Percentiles rank a stretch among this genome's conserved stretches.
Conservation (phyloP, 78 protist genomes). For the Protostelium mycophagum region DNA sequence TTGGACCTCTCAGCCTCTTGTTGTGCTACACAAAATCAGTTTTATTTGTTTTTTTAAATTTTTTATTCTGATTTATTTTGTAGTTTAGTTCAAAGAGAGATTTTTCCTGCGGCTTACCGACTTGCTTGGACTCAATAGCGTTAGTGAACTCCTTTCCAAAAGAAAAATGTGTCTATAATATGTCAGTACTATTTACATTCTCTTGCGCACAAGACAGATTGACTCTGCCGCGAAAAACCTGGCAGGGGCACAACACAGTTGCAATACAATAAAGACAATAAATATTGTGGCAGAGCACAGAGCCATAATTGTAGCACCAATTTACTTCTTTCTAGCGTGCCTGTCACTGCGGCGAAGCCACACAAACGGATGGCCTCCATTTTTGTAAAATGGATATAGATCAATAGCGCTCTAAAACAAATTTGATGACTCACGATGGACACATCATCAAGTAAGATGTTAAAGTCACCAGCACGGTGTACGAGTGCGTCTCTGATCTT, state of each 20-base stretch:
- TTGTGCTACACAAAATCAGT: conserved; percentile 22
- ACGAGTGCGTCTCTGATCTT: conserved; percentile 61
- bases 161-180: conserved; percentile 34
- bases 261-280: no score
- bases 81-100: no score
- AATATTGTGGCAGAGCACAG: background rate
- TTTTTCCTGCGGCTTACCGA: background rate
- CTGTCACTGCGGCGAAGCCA: no score
- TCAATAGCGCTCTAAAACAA: no score
- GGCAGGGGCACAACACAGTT: no score
- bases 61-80: no score
- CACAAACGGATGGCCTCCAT: no score
- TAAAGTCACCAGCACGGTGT: conserved; percentile 53
- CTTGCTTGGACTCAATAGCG: conserved; percentile 70
- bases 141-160: conserved; percentile 58
- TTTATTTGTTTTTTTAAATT: no score
- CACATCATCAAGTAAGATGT: conserved; percentile 62
- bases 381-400: no score
- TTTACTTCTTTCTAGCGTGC: no score
- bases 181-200: background rate
- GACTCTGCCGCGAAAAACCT: no score
- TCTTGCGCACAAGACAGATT: no score
- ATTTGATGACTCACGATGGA: conserved; percentile 26
- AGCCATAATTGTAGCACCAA: conserved; percentile 9
- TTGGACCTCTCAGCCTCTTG: conserved; percentile 68